Evolutionary conservation across 176 grass and related monocot genomes (phyloP).

Genomic region (Bromus sterilis): DNA sequence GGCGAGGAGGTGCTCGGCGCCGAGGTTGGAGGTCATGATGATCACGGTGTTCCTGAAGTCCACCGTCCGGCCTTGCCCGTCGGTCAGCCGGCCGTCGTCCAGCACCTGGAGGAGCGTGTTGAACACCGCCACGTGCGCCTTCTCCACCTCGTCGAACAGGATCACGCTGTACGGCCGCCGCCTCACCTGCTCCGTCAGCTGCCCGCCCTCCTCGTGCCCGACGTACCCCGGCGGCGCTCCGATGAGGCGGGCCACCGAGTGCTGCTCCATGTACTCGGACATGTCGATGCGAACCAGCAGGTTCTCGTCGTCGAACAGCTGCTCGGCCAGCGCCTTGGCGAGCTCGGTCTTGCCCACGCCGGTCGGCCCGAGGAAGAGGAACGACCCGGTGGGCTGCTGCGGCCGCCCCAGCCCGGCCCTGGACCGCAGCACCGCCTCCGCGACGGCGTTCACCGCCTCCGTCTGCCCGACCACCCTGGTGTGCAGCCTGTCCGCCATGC

Average conservation of each 20-base stretch:
- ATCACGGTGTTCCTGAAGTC: slow-evolving; percentile 96
- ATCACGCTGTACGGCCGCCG: slow-evolving; percentile 85
- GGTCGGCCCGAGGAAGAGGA: slow-evolving; percentile 87
- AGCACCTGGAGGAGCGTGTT: slow-evolving; percentile 97
- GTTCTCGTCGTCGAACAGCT: slow-evolving; percentile 94
- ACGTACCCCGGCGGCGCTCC: slow-evolving; percentile 97
- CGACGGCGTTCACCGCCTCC: slow-evolving; percentile 67
- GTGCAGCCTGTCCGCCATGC: slow-evolving; percentile 66
- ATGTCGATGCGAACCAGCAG: slow-evolving; percentile 90
- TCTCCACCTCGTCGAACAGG: slow-evolving; percentile 96
- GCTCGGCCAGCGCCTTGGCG: slow-evolving; percentile 88
- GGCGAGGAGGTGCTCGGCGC: slow-evolving; percentile 84
- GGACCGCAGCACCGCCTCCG: slow-evolving; percentile 78
- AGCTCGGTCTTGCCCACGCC: slow-evolving; percentile 97
- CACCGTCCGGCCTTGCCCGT: slow-evolving; percentile 84
- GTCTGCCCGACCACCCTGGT: slow-evolving; percentile 51
- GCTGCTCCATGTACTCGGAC: slow-evolving; percentile 98
- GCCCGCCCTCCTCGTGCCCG: slow-evolving; percentile 93
- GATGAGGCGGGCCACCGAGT: slow-evolving; percentile 80
- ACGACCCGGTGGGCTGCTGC: slow-evolving; percentile 86
- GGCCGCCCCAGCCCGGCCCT: slow-evolving; percentile 79
- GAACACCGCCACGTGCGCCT: slow-evolving; percentile 85
- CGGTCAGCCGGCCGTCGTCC: slow-evolving; percentile 83
- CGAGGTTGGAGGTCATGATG: slow-evolving; percentile 98
- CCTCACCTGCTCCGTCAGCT: slow-evolving; percentile 82